phyloP scores from a whole-genome alignment of 352 stramenopile species.

The Phytophthora parvispora region DNA sequence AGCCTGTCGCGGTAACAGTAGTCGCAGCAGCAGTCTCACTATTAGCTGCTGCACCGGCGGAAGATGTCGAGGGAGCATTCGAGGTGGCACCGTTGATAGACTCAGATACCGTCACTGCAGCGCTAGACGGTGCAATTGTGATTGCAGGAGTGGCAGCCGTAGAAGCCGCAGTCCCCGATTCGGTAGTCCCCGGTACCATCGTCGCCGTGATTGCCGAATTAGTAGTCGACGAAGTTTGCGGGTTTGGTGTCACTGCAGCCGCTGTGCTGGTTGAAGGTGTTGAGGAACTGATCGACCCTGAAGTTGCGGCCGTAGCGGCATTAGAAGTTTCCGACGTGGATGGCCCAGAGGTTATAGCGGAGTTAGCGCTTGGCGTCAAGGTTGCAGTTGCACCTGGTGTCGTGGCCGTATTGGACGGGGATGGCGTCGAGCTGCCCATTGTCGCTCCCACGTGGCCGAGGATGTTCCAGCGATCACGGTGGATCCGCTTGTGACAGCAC shows the following conservation, averaged over 20 bases:
- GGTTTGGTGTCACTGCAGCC: background rate
- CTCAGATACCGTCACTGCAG: background rate
- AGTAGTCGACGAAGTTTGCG: slow-evolving; percentile 1
- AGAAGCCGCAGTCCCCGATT: slow-evolving; percentile 2
- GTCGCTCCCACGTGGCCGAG: background rate
- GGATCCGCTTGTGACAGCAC: slow-evolving; percentile 15
- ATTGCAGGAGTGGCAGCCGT: background rate
- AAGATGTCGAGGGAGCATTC: background rate
- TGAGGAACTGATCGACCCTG: background rate
- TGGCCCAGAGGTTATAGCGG: background rate
- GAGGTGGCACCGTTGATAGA: background rate
- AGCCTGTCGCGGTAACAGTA: background rate
- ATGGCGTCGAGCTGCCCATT: slow-evolving; percentile 1
- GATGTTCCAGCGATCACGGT: slow-evolving; percentile 12
- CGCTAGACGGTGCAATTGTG: background rate
- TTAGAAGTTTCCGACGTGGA: background rate
- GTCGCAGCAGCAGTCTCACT: background rate
- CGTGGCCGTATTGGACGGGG: background rate
- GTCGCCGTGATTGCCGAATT: background rate
- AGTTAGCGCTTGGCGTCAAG: background rate
- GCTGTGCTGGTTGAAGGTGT: background rate
- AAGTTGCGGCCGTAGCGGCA: background rate
- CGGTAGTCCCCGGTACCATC: background rate
- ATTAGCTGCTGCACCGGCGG: background rate
- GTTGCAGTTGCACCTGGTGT: background rate